Percentiles rank a stretch among this genome's conserved stretches.
phyloP scores from a whole-genome alignment of 1,284 basidiomycete genomes.

The Apiotrichum veenhuisii region DNA sequence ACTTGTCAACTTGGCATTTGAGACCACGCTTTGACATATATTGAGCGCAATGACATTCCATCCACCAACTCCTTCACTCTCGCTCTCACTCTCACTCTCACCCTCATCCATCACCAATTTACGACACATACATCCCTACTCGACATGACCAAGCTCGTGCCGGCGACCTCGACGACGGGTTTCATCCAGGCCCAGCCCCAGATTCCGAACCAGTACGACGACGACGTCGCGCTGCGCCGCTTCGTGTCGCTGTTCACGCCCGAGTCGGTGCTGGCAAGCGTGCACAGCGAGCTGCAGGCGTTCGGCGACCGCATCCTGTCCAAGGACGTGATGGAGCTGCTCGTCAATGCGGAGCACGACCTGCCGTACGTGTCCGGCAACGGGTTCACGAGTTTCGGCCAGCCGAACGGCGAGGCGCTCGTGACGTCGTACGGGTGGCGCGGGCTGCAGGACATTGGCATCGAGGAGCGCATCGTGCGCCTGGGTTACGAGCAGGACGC shows the following conservation, averaged over 20 bases:
- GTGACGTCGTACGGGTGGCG: slow-evolving; percentile 15
- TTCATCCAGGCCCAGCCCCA: slow-evolving; percentile 15
- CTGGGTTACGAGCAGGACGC: slow-evolving; percentile 13
- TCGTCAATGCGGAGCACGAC: slow-evolving; percentile 19
- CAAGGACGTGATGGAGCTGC: background rate
- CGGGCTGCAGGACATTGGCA: slow-evolving; percentile 14
- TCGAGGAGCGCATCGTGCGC: slow-evolving; percentile 14
- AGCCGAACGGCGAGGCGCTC: slow-evolving; percentile 12
- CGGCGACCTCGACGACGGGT: slow-evolving; percentile 7
- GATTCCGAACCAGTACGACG: slow-evolving; percentile 8
- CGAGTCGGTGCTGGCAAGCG: background rate
- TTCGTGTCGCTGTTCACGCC: slow-evolving; percentile 9
- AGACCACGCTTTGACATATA: no score
- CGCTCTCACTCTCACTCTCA: no score
- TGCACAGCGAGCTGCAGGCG: background rate
- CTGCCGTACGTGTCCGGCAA: slow-evolving; percentile 11
- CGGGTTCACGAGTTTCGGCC: slow-evolving; percentile 16
- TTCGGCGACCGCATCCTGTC: slow-evolving; percentile 11
- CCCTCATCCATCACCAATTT: background rate
- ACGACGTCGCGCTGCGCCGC: slow-evolving; percentile 12
- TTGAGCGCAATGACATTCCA: background rate
- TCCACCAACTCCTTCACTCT: background rate
- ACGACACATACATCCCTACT: background rate
- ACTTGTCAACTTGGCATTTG: no score
- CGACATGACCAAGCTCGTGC: background rate